A percentile compares a stretch with the other conserved stretches of the same genome.
These are phyloP conservation scores for Tulasnella sp. DNA, from an alignment of 768 basidiomycete species.

Conservation along the genomic window DNA sequence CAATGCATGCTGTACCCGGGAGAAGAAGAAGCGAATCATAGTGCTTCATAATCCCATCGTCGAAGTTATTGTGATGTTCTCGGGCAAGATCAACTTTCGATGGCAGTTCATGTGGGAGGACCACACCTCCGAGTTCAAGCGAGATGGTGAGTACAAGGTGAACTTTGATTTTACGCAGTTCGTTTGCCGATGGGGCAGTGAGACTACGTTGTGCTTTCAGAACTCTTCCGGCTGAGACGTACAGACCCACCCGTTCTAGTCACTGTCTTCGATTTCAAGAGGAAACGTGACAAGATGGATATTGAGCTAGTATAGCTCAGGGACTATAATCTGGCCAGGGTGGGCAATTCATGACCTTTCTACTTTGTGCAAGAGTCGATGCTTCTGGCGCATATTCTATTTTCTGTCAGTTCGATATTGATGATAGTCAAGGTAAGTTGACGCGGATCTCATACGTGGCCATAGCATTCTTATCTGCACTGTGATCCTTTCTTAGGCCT, in stretches of 20 bases:
- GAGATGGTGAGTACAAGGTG: background rate
- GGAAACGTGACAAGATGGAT: conserved; percentile 30
- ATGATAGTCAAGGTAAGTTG: conserved; percentile 56
- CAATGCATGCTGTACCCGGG: conserved; percentile 50
- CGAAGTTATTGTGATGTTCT: conserved; percentile 58
- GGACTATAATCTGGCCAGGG: conserved; percentile 66
- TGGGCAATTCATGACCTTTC: background rate
- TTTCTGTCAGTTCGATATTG: conserved; percentile 81
- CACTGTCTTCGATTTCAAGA: conserved; percentile 58
- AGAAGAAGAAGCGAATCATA: conserved; percentile 57
- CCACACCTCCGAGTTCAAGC: conserved; percentile 34
- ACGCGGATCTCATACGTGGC: no score
- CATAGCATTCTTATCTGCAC: background rate
- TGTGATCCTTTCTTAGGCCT: conserved; percentile 36
- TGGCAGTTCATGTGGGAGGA: conserved; percentile 80
- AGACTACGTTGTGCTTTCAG: background rate
- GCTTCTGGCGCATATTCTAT: no score
- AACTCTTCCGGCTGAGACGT: conserved; percentile 67
- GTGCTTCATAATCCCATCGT: conserved; percentile 65
- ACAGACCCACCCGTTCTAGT: conserved; percentile 81
- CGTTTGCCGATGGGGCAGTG: conserved; percentile 76
- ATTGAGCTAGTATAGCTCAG: conserved; percentile 47
- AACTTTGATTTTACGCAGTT: conserved; percentile 29
- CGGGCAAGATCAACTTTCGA: conserved; percentile 56
- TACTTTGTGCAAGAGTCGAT: no score